phyloP scores from a whole-genome alignment of 2,329 filamentous ascomycete genomes.

The Alternaria gansuensis region DNA sequence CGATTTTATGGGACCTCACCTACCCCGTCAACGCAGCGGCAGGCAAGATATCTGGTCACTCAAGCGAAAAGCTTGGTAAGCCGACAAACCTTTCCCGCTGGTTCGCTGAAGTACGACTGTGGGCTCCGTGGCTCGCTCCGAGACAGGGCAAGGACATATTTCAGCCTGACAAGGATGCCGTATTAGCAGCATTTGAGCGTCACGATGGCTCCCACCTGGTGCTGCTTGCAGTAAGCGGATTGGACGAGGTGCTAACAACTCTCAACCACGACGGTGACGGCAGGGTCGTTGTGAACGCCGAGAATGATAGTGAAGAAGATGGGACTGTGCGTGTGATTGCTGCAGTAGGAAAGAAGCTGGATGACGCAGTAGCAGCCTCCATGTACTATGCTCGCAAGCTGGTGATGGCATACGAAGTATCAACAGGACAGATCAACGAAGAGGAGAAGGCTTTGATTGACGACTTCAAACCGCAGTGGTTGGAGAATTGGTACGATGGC shows the following conservation, averaged over 20 bases:
- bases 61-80: conserved; percentile 67
- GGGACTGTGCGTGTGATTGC: conserved; percentile 71
- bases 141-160: conserved; percentile 77
- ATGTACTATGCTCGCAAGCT: conserved; percentile 86
- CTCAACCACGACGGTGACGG: conserved; percentile 73
- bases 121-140: conserved; percentile 87
- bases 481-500: conserved; percentile 90
- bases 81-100: conserved; percentile 74
- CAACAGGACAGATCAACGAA: conserved; percentile 55
- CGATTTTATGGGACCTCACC: conserved; percentile 74
- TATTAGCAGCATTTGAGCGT: conserved; percentile 80
- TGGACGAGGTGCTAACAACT: conserved; percentile 73
- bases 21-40: conserved; percentile 64
- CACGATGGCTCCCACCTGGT: conserved; percentile 77
- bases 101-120: conserved; percentile 82
- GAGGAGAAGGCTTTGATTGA: conserved; percentile 60
- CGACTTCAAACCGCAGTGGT: conserved; percentile 70
- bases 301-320: conserved; percentile 71
- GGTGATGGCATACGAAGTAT: conserved; percentile 59
- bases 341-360: conserved; percentile 75
- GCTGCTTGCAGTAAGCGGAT: conserved; percentile 78
- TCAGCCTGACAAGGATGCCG: conserved; percentile 75
- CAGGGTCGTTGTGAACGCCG: conserved; percentile 71
- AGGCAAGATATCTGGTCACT: conserved; percentile 66
- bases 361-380: conserved; percentile 77